Evolutionary conservation across 1,139 yeast species (phyloP), one percentile per base, ranked within the genome.

Genomic region (Blastobotrys persicus): DNA sequence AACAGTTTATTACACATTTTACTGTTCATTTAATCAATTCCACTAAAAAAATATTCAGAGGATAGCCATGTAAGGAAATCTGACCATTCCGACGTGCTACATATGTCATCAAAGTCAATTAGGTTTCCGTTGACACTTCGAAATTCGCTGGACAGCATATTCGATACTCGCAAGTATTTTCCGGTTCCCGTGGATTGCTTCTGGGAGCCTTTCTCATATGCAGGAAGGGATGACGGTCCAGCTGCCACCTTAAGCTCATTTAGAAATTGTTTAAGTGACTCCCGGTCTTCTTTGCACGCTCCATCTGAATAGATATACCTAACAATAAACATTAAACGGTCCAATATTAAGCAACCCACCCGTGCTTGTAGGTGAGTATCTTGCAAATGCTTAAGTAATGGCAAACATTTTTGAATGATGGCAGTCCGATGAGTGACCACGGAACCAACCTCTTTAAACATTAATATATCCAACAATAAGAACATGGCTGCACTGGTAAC

Each of bases 11-110:
- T n/a, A n/a, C n/a, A n/a, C n/a, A n/a, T n/a, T n/a, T n/a, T n/a
- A n/a, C n/a, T n/a, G n/a, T n/a, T n/a, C n/a, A n/a, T n/a, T n/a
- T n/a, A n/a, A n/a, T n/a, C n/a, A n/a, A n/a, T n/a, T n/a, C n/a
- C n/a, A n/a, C n/a, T n/a, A n/a, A n/a, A n/a, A n/a, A n/a, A n/a
- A n/a, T n/a, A 23, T 6, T 23, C 28, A 23, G 28, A 23, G 9
- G 44, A 40, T 11, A 40, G 31, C 44, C 44, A 40, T 7, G 13
- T 13, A 23, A 40, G 44, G 18, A 40, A 40, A 11, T 40, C 44
- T 12, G 34, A 13, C 44, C 44, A 40, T 26, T 34, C 44, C n/a
- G 44, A 13, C 13, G 23, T 19, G 5, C 13, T 11, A 13, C 23
- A 19, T 16, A 31, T 26, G 11, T 28, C 28, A 23, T 23, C 28